Evolutionary conservation across 2,329 filamentous ascomycete species (phyloP), one percentile per base, ranked within the genome.

Genomic region (Penicillium sp.): DNA sequence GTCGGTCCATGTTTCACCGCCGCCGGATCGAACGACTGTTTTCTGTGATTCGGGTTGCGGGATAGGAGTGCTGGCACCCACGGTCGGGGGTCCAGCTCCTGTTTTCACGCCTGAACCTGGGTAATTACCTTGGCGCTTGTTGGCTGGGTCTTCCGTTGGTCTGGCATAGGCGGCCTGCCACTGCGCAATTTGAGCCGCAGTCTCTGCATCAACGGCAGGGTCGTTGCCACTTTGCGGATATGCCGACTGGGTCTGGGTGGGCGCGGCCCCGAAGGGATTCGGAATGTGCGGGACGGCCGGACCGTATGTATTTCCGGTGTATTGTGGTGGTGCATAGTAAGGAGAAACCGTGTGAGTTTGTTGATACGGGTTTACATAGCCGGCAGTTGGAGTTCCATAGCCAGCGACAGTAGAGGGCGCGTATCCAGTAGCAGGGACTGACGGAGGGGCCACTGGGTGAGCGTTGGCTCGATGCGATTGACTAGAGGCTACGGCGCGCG

Each of bases 1-100:
- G 67, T 99, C 93, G 19, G 87, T 86, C 93, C 93, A 99, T 50
- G 83, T 87, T 75, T 95, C 89, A 47, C 93, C 93, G 54, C 93
- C 93, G 42, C 92, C 93, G 53, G 87, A 81, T 33, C 93, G 87
- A 41, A 89, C 78, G 0, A 99, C 93, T 0, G 93, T 99, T 72
- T 91, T 91, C 62, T 88, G 83, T 64, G 72, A 64, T 18, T 75
- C 70, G 10, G 73, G 65, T 18, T 74, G 69, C 10, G 67, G 60
- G 18, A 67, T 68, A 1, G 77, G 72, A 46, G 77, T 73, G 25
- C 72, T 74, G 7, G 79, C 73, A 43, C 46, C 56, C 43, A 44
- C 59, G 44, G 55, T 65, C 42, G 55, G 64, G 49, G 44, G 70
- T 55, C 52, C 67, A 16, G 63, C 55, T 25, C 60, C 62, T 30